A percentile compares a stretch with the other conserved stretches of the same genome.
phyloP scores from a whole-genome alignment of 371 early-diverging fungal genomes.

The Mortierella sp. region DNA sequence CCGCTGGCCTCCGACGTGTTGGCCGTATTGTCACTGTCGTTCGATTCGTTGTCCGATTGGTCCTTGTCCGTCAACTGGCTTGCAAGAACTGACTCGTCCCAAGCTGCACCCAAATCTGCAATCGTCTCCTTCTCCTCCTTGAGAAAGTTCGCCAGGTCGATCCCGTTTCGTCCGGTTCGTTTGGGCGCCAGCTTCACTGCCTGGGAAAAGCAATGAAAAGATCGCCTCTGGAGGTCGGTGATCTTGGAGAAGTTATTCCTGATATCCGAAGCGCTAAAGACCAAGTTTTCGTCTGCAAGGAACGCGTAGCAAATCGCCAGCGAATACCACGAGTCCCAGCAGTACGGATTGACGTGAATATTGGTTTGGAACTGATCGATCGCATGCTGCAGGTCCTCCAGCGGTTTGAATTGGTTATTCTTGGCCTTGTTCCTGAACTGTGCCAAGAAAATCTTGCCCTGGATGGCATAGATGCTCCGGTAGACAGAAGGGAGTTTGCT shows the following conservation, averaged over 20 bases:
- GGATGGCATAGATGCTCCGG: constrained; percentile 68
- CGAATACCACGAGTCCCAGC: constrained; percentile 75
- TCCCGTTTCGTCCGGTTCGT: constrained; percentile 3
- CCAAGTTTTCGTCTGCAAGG: constrained; percentile 74
- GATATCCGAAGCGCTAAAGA: constrained; percentile 77
- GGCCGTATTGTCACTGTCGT: not conserved
- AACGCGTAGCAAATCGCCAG: constrained; percentile 70
- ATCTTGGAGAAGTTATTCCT: constrained; percentile 63
- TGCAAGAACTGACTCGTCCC: not conserved
- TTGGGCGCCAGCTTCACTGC: constrained; percentile 43
- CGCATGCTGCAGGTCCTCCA: constrained; percentile 73
- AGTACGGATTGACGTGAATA: constrained; percentile 70
- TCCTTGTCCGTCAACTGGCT: not conserved
- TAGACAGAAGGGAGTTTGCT: constrained; percentile 56
- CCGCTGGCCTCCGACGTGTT: not conserved
- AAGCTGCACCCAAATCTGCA: not conserved
- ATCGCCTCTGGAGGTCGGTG: constrained; percentile 71
- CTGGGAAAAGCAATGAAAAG: constrained; percentile 44
- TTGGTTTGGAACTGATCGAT: constrained; percentile 69
- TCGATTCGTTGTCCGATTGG: constrained; percentile 18
- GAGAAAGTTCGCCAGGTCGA: not conserved
- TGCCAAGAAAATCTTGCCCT: constrained; percentile 70
- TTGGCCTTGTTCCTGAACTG: constrained; percentile 71
- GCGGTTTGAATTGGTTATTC: constrained; percentile 65
- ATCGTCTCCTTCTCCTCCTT: constrained; percentile 10